A percentile compares a stretch with the other conserved stretches of the same genome.
Evolutionary conservation across 495 filamentous ascomycete species (phyloP).

Genomic region (Entonaema liquescens): DNA sequence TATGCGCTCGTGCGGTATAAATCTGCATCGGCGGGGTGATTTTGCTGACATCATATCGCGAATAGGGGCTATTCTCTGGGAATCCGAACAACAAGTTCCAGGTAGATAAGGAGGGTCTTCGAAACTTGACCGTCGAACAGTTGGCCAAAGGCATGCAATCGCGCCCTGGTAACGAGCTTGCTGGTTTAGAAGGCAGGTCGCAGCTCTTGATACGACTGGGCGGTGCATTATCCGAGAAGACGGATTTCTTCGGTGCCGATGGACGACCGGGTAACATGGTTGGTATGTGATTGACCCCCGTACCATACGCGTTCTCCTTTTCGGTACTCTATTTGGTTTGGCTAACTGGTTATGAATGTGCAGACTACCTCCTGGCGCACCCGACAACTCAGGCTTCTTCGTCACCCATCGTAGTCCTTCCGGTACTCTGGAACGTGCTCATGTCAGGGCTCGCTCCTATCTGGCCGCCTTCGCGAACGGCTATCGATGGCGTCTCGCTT

Average conservation of each 20-base stretch:
- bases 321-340: not conserved
- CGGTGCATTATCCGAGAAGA: slow-evolving; percentile 75
- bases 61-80: slow-evolving; percentile 84
- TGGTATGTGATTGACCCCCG: slow-evolving; percentile 62
- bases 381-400: slow-evolving; percentile 86
- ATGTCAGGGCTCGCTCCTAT: slow-evolving; percentile 88
- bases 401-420: slow-evolving; percentile 86
- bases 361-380: slow-evolving; percentile 93
- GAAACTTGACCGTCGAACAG: slow-evolving; percentile 74
- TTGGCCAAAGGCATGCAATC: slow-evolving; percentile 84
- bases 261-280: slow-evolving; percentile 94
- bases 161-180: slow-evolving; percentile 79
- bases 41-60: slow-evolving; percentile 15
- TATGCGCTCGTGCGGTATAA: not conserved
- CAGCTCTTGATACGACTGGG: slow-evolving; percentile 79
- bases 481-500: slow-evolving; percentile 86
- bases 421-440: slow-evolving; percentile 87
- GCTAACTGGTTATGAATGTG: slow-evolving; percentile 21
- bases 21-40: not conserved
- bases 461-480: slow-evolving; percentile 89
- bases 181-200: slow-evolving; percentile 86
- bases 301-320: not conserved
- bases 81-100: slow-evolving; percentile 81
- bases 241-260: slow-evolving; percentile 84
- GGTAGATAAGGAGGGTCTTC: slow-evolving; percentile 85